Conservation (phyloP, 169 alveolate genomes). For the Toxoplasma gondii region DNA sequence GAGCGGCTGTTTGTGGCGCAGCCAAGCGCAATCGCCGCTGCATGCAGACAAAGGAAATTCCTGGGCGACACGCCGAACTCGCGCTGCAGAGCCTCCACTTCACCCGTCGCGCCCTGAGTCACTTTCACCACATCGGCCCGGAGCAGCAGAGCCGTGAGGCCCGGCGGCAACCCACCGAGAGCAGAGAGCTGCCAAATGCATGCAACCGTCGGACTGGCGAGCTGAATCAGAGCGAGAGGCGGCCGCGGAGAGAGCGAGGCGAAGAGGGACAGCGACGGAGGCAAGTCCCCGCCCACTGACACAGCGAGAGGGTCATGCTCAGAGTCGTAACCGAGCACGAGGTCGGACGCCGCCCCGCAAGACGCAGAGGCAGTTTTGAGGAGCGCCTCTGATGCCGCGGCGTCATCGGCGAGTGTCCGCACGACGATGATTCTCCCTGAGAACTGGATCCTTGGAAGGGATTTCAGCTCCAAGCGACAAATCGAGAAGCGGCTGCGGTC, state of each 20-base stretch:
- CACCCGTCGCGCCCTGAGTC: conserved; percentile 18
- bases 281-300: background rate
- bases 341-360: background rate
- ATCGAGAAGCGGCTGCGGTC: background rate
- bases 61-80: conserved; percentile 7
- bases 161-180: conserved; percentile 27
- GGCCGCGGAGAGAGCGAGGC: conserved; percentile 29
- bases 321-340: conserved; percentile 8
- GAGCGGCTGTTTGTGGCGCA: conserved; percentile 19
- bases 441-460: background rate
- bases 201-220: background rate
- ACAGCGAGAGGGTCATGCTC: conserved; percentile 21
- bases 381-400: conserved; percentile 9
- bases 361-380: background rate
- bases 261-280: background rate
- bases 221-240: conserved; percentile 18
- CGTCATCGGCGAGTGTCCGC: conserved; percentile 9
- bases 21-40: conserved; percentile 29
- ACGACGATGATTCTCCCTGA: background rate
- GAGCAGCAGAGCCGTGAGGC: background rate
- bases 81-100: conserved; percentile 24
- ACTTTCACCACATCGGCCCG: background rate
- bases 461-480: conserved; percentile 1
- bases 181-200: conserved; percentile 13
- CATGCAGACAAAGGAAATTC: background rate